These are phyloP conservation scores for Lasiosphaeria miniovina DNA, from an alignment of 495 filamentous ascomycete genomes.

Conservation along the genomic window DNA sequence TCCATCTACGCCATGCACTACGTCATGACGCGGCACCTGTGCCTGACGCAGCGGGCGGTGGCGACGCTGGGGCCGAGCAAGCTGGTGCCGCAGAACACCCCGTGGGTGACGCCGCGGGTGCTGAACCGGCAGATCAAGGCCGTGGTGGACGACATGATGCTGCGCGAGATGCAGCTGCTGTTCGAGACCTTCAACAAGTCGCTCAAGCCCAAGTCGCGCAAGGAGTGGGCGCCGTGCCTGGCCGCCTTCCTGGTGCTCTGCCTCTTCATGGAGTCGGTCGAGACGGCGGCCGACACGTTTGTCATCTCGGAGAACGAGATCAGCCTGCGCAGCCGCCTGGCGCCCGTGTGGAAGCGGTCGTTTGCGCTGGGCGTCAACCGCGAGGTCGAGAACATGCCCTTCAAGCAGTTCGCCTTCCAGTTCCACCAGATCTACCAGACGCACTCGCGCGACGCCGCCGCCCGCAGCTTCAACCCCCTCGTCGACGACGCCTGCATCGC, in stretches of 20 bases:
- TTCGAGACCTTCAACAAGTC: constrained; percentile 46
- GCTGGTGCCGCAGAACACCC: constrained; percentile 33
- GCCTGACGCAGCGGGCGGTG: constrained; percentile 40
- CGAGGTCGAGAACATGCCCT: constrained; percentile 50
- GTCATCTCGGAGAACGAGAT: constrained; percentile 48
- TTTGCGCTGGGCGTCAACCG: constrained; percentile 40
- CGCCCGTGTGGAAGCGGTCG: constrained; percentile 33
- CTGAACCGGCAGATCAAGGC: constrained; percentile 53
- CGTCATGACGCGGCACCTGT: constrained; percentile 48
- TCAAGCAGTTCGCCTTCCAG: constrained; percentile 50
- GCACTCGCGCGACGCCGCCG: constrained; percentile 39
- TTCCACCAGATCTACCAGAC: constrained; percentile 56
- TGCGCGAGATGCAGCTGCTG: constrained; percentile 41
- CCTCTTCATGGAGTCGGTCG: constrained; percentile 51
- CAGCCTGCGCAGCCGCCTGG: constrained; percentile 28
- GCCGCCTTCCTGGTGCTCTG: constrained; percentile 49
- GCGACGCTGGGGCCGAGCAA: constrained; percentile 31
- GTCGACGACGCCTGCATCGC: constrained; percentile 33
- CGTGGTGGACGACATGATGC: constrained; percentile 47
- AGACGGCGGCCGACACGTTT: constrained; percentile 48
- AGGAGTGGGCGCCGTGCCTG: constrained; percentile 51
- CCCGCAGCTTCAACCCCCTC: constrained; percentile 46
- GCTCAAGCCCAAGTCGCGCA: constrained; percentile 46
- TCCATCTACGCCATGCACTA: constrained; percentile 51
- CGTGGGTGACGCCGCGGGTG: constrained; percentile 46